Conservation (phyloP, 139 green algal species). For the Desmodesmus armatus region DNA sequence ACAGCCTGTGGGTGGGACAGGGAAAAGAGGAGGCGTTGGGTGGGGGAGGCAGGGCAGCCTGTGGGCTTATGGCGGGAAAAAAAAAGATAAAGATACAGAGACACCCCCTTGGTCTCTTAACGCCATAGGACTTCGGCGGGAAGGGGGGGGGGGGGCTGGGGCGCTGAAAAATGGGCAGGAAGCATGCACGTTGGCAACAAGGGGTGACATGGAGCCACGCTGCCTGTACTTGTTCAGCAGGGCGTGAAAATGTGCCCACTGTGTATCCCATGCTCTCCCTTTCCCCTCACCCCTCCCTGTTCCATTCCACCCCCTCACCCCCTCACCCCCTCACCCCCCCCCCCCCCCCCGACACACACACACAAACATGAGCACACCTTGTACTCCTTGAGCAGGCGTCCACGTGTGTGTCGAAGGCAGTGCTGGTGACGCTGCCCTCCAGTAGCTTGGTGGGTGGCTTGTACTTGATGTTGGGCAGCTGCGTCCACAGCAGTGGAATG, state of each 20-base stretch:
- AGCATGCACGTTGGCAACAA: no score
- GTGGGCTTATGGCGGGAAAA: no score
- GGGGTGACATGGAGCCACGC: no score
- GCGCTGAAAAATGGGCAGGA: no score
- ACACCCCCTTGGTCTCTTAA: no score
- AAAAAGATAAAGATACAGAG: no score
- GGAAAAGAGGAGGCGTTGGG: not conserved
- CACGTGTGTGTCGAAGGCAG: constrained; percentile 58
- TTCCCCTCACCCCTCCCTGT: not conserved
- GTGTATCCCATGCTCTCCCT: no score
- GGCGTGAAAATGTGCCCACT: no score
- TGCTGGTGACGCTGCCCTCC: constrained; percentile 25
- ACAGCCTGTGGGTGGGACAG: constrained; percentile 1
- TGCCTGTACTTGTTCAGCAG: no score
- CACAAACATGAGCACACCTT: constrained; percentile 32
- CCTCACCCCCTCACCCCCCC: not conserved
- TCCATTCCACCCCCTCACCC: not conserved
- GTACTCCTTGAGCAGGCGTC: constrained; percentile 59
- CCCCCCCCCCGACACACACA: not conserved
- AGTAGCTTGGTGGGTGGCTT: constrained; percentile 82
- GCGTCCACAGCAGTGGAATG: constrained; percentile 89
- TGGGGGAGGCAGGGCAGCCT: no score
- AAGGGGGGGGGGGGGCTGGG: no score
- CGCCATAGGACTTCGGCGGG: no score
- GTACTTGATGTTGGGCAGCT: constrained; percentile 93